Base-by-base conservation (phyloP, 2,329 filamentous ascomycete genomes). In the Ophiostoma piceae region DNA sequence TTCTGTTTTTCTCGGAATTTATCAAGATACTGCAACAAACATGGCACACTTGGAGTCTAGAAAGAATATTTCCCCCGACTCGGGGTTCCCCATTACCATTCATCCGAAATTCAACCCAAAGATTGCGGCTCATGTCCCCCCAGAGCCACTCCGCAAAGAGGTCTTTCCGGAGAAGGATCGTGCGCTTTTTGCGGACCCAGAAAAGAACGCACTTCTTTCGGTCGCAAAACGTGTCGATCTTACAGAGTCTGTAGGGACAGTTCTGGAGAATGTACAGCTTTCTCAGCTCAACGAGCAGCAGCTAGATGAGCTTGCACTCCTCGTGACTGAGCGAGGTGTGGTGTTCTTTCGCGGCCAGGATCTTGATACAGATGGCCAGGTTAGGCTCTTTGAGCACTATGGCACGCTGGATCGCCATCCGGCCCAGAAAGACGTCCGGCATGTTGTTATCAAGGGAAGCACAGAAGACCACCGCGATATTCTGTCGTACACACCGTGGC, bases 341-440 rank as follows among this genome's bases (percentile, higher is more conserved):
- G 80, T 83, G 29, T 83, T 84, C 73, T 83, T 84, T 71, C 79
- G 81, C 16, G 77, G 79, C 68, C 83, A 84, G 71, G 80, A 83
- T 73, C 77, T 84, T n/a, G 80, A 76, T 67, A 82, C 77, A 1
- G 79, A 79, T 66, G 73, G 77, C 9, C 80, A 83, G 68, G 80
- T 82, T 12, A 75, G 77, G 41, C 74, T 84, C 1, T 83, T 84
- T 68, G 79, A 82, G 71, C 80, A 84, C 75, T 84, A 82, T 72
- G 82, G 82, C n/a, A 75, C 75, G 0, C 75, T 84, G n/a, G 81
- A 83, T 71, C 77, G 77, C n/a, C 82, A 84, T 72, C 81, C 82
- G 0, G 79, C 81, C 0, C 80, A 83, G 70, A 82, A 82, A 69
- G 78, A 80, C 54, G 75, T 76, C n/a, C 75, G 77, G 67, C 81